Evolutionary conservation across 2,329 filamentous ascomycete species (phyloP), one percentile per base, ranked within the genome.

Genomic region (Trichoderma polysporum): DNA sequence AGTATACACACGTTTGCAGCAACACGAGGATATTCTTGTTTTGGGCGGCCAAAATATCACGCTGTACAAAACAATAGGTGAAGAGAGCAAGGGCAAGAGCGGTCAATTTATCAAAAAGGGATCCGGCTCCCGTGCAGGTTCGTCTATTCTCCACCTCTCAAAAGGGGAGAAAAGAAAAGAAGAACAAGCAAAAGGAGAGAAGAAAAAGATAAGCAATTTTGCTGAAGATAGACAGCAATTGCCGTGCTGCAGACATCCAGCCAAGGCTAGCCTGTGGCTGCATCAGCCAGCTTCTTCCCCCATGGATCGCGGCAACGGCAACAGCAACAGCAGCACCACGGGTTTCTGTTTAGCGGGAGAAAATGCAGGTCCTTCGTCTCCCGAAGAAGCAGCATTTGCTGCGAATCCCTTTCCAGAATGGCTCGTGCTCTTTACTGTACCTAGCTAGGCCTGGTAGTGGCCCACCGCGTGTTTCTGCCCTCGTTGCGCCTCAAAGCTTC

Each of bases 401-500:
- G 39, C 39, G 8, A 19, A 45, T 45, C 39, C 39, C 39, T 45
- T 45, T 45, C 39, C 5, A 45, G 39, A 45, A 45, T 45, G 39
- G 9, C 39, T 10, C 3, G 39, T 45, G 39, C 39, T 19, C 39
- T 45, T 19, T 45, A 45, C 19, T 45, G n/a, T n/a, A n/a, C n/a
- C n/a, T n/a, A n/a, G n/a, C n/a, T n/a, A n/a, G n/a, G n/a, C n/a
- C n/a, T n/a, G n/a, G n/a, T n/a, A n/a, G n/a, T n/a, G 39, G 39
- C 39, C 39, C 39, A 45, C 39, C n/a, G n/a, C 39, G n/a, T n/a
- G 39, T 45, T 45, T 45, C n/a, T 22, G 19, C n/a, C n/a, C 39
- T 45, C 39, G 39, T 10, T 59, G 39, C 57, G 57, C 57, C 39
- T 59, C 39, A 59, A 59, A 59, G n/a, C 31, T 29, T 59, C 27